Evolutionary conservation across 2,329 filamentous ascomycete species (phyloP).

Genomic region (Chrysosphaeria jannelii): DNA sequence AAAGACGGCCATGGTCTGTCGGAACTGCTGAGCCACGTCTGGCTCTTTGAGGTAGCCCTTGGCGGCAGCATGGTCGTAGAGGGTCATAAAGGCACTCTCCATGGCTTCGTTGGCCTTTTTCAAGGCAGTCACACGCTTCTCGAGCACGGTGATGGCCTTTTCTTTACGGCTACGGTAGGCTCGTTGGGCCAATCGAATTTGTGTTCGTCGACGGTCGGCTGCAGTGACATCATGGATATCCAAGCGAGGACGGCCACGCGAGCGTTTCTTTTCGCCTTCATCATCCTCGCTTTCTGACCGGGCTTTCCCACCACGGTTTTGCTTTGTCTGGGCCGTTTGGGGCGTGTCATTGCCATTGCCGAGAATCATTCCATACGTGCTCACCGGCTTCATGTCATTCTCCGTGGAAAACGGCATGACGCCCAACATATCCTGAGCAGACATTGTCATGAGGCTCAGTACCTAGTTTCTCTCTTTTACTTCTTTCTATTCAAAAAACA

Average conservation of each 20-base stretch:
- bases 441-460: too few species aligned
- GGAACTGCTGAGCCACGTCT: constrained; percentile 24
- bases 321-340: too few species aligned
- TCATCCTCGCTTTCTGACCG: constrained; percentile 4
- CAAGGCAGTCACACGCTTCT: constrained; percentile 38
- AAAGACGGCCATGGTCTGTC: constrained; percentile 25
- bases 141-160: constrained; percentile 42
- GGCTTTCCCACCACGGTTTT: too few species aligned
- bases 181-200: constrained; percentile 63
- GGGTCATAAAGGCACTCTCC: constrained; percentile 35
- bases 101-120: constrained; percentile 41
- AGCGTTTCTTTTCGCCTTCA: constrained; percentile 20
- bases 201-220: constrained; percentile 53
- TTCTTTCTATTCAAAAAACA: too few species aligned
- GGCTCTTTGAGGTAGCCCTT: constrained; percentile 27
- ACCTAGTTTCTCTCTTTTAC: too few species aligned
- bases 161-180: constrained; percentile 71
- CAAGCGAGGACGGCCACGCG: constrained; percentile 43
- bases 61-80: constrained; percentile 29
- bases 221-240: constrained; percentile 52
- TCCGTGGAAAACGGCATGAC: too few species aligned
- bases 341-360: too few species aligned
- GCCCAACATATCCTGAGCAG: too few species aligned
- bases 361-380: too few species aligned
- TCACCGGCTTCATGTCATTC: too few species aligned